phyloP scores from a whole-genome alignment of 1,284 basidiomycete genomes.

The Trametes polyzona region DNA sequence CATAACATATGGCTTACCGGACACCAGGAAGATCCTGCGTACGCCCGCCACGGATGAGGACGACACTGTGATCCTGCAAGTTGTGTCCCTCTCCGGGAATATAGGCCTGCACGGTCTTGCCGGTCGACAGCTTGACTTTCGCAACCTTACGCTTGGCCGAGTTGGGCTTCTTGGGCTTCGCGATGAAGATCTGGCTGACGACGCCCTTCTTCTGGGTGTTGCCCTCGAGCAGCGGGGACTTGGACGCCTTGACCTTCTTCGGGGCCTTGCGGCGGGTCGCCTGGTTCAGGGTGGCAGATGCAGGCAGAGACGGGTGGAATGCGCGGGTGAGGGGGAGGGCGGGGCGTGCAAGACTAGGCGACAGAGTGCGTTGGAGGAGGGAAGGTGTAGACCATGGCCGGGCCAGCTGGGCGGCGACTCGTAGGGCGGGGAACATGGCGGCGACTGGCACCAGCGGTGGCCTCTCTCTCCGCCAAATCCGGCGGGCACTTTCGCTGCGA shows the following conservation, averaged over 20 bases:
- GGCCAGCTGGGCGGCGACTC: conserved; percentile 34
- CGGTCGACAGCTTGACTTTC: conserved; percentile 90
- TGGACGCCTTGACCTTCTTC: conserved; percentile 55
- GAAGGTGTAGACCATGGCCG: conserved; percentile 25
- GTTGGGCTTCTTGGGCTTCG: conserved; percentile 98
- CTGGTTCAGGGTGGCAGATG: conserved; percentile 80
- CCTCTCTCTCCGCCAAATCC: background rate
- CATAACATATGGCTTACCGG: conserved; percentile 58
- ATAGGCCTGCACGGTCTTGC: conserved; percentile 91
- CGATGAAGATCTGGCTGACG: conserved; percentile 81
- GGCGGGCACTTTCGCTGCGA: background rate
- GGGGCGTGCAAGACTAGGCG: conserved; percentile 15
- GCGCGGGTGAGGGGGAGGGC: conserved; percentile 40
- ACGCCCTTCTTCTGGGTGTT: conserved; percentile 92
- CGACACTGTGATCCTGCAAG: conserved; percentile 96
- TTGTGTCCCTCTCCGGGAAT: conserved; percentile 99
- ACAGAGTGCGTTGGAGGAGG: conserved; percentile 11
- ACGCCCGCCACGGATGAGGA: conserved; percentile 91
- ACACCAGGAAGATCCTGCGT: conserved; percentile 98
- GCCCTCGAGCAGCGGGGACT: conserved; percentile 77
- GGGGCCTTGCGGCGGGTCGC: conserved; percentile 66
- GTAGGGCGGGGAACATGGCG: conserved; percentile 51
- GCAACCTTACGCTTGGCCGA: conserved; percentile 98
- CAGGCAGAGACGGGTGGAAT: conserved; percentile 68
- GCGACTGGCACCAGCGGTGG: conserved; percentile 11